Base-by-base conservation (phyloP, 768 basidiomycete species). In the Amanita molliuscula region DNA sequence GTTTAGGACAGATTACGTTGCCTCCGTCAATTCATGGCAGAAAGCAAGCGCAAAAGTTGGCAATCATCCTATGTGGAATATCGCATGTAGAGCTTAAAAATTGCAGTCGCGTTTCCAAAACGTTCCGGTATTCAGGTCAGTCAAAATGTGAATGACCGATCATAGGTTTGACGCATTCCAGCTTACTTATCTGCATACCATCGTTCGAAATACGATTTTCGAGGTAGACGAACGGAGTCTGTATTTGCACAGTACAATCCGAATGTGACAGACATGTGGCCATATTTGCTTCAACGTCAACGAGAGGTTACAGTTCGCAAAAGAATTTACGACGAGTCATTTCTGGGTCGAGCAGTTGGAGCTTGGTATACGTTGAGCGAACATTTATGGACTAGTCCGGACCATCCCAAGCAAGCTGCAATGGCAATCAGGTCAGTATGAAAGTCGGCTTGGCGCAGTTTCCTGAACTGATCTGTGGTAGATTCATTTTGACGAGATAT, bases 261-360 rank as follows among this genome's bases (percentile, higher is more conserved):
- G 18, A 70, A 67, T 15, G 79, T 72, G 64, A 77, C 72, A 1
- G 79, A 88, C 54, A 67, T 82, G 59, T 89, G 87, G 87, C 83
- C 85, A 6, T 88, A 88, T 60, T 69, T 87, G 29, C 63, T 62
- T 23, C 57, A 66, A 18, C 76, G 85, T n/a, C 57, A 67, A 51
- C 53, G 57, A 10, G 82, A 86, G 59, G 56, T 61, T 1, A 35
- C 52, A 0, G 51, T 48, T 15, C 68, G 76, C 35, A 70, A 64
- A 47, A 49, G 50, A 3, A 54, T 56, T n/a, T 83, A 77, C 57
- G 54, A 63, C 7, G 50, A 52, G 9, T 79, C 81, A 5, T 82
- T 85, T 61, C 61, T 88, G 20, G 69, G 70, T 10, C 56, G 53
- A 15, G 57, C 66, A 6, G 63, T 74, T 47, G 55, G 62, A 3